Base-by-base conservation (phyloP, 768 basidiomycete species). In the Mycena galericulata region DNA sequence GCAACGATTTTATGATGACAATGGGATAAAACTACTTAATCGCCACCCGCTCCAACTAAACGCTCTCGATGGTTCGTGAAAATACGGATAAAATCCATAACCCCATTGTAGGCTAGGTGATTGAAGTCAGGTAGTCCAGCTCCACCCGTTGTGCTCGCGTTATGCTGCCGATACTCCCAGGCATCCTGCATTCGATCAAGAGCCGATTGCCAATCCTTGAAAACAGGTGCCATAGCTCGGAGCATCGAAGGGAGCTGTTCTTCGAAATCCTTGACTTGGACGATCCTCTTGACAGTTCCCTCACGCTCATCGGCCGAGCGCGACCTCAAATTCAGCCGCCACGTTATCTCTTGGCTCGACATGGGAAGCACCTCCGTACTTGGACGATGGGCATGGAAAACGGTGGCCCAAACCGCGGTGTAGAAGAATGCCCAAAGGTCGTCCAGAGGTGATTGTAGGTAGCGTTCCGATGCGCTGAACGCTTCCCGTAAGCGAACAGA, bases 371-470 rank as follows among this genome's bases (percentile, higher is more conserved):
- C 18, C 9, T 47, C 46, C 12, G 22, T 47, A 26, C 46, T 47
- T 47, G 46, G 46, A 10, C 46, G 46, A 10, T 47, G 46, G 18
- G 46, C 46, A 47, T 47, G 46, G 24, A 47, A 47, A 47, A 47
- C 11, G 46, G 46, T 47, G 9, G 46, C 46, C 46, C 46, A 47
- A 47, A 47, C 46, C 18, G 46, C 22, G 46, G 12, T 47, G 46
- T 47, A 22, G 46, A 47, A 47, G 46, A 47, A 47, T 18, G 46
- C 46, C 46, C 46, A 47, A 47, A 47, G 46, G 46, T 47, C 46
- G 22, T 47, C 46, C 18, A 47, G n/a, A 22, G 46, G 46, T 11
- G 46, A 47, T 47, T 47, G 46, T 47, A 47, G 22, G 22, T 47
- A 47, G 9, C 11, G 46, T 47, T 47, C 10, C 22, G 46, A 47